Percentiles rank a stretch among this genome's conserved stretches.
Conservation (phyloP, 352 stramenopile species). For the Globisporangium lucens region DNA sequence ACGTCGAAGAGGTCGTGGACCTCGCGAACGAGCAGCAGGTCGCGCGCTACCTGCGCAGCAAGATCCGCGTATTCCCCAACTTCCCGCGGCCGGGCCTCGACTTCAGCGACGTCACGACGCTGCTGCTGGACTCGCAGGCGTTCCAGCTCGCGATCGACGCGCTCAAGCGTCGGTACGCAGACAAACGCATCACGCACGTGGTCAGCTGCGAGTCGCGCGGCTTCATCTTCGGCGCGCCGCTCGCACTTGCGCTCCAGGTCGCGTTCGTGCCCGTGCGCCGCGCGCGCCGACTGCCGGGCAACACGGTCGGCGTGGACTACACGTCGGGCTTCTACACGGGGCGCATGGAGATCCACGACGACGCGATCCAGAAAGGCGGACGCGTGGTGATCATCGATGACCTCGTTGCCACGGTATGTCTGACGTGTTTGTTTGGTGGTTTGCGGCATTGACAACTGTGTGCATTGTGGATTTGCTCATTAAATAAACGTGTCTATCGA, state of each 20-base stretch:
- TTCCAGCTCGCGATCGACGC: constrained; percentile 78
- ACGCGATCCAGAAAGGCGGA: constrained; percentile 63
- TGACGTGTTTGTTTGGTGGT: neutral
- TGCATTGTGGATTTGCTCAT: neutral
- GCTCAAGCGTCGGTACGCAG: constrained; percentile 54
- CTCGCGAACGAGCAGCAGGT: constrained; percentile 51
- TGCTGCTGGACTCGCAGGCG: constrained; percentile 63
- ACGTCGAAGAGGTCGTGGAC: constrained; percentile 18
- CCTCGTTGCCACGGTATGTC: constrained; percentile 64
- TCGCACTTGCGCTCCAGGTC: constrained; percentile 61
- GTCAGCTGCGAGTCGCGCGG: constrained; percentile 76
- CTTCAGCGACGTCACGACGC: constrained; percentile 72
- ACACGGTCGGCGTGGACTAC: constrained; percentile 81
- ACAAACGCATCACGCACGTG: constrained; percentile 68
- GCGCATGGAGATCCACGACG: constrained; percentile 79
- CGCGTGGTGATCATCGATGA: constrained; percentile 82
- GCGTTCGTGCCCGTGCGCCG: constrained; percentile 75
- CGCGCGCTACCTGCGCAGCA: constrained; percentile 53
- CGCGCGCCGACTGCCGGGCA: constrained; percentile 53
- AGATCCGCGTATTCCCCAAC: constrained; percentile 67
- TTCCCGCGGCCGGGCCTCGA: constrained; percentile 51
- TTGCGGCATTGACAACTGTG: neutral
- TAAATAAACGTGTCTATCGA: constrained; percentile 5
- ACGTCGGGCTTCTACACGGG: constrained; percentile 69
- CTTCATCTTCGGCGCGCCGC: constrained; percentile 78